Evolutionary conservation across 2,329 filamentous ascomycete genomes (phyloP), one percentile per base, ranked within the genome.

Genomic region (Pseudocercospora pini-densiflorae): DNA sequence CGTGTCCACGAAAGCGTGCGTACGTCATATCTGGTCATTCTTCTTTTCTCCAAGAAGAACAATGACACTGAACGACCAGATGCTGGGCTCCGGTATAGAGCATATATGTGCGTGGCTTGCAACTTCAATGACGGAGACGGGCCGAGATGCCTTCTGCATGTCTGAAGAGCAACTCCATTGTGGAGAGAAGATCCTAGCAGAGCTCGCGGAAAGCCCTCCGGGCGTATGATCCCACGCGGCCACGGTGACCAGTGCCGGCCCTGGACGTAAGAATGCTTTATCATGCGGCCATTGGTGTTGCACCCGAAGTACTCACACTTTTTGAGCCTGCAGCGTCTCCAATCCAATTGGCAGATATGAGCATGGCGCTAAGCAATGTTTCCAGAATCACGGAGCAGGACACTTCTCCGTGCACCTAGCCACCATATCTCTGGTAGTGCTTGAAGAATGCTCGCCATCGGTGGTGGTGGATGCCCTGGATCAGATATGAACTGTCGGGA

Each of bases 331-430:
- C 51, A 27, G 51, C 29, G 24, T 55, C 16, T 29, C 24, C n/a
- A 12, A 57, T 27, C 53, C 27, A n/a, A 57, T 57, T 57, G 53
- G 27, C 23, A 57, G 53, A 33, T 12, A 27, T 31, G 21, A 57
- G 53, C 53, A 10, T 27, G 23, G 16, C 53, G 53, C 53, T 29
- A 57, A 27, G 24, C n/a, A 29, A 57, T 27, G 27, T 57, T 31
- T 31, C 8, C 27, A 31, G n/a, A 31, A 31, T 27, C 53, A 57
- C 53, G 53, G 53, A 57, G 53, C 16, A 57, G 53, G 53, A 57
- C 53, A 33, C 27, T 10, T 10, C 21, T 27, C 53, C 53, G 53
- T 31, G 8, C 19, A 29, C 6, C 2, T 27, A n/a, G 24, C 53
- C 16, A 24, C 19, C n/a, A n/a, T n/a, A n/a, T n/a, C n/a, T n/a